Evolutionary conservation across 2,329 filamentous ascomycete species (phyloP), one percentile per base, ranked within the genome.

Genomic region (Cercospora berteroae): DNA sequence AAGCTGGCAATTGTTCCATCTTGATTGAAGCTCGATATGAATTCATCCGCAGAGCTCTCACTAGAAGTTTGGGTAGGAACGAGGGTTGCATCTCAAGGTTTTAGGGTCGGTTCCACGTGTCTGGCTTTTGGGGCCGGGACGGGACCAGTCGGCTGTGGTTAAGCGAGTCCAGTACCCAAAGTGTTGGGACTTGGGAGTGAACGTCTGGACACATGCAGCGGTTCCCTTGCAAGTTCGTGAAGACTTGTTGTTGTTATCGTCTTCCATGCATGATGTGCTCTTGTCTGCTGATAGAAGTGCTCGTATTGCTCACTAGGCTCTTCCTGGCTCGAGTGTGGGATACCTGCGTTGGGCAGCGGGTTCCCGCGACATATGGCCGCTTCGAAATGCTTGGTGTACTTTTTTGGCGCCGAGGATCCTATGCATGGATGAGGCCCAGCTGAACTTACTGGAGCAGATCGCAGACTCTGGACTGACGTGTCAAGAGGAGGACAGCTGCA

Each of bases 111-210:
- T 57, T 10, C 55, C 55, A 58, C 55, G 55, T 58, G 55, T 58
- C 25, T 52, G 60, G 29, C 39, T 20, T 20, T 25, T 25, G 39
- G 33, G 20, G 44, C 42, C 42, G 42, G 48, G 31, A 12, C 23
- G 48, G 48, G 1, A 33, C 33, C n/a, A 29, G 50, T 39, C 50
- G 61, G 42, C 25, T 31, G 33, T 20, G 44, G 44, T 12, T 29
- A 48, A 42, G 33, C 58, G 58, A 60, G 23, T 42, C 58, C 33
- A 44, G 31, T 48, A 60, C 20, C 58, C 33, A 58, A 58, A 58
- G 55, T 36, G 55, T 58, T 58, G 55, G 55, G 29, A 58, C 55
- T 33, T 5, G 55, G 8, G 10, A 58, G 55, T 58, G 55, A 58
- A 58, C 27, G 55, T 20, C n/a, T 36, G 55, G 27, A 36, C 8